Evolutionary conservation across 2,329 filamentous ascomycete genomes (phyloP).

Genomic region (Scytalidium sp.): DNA sequence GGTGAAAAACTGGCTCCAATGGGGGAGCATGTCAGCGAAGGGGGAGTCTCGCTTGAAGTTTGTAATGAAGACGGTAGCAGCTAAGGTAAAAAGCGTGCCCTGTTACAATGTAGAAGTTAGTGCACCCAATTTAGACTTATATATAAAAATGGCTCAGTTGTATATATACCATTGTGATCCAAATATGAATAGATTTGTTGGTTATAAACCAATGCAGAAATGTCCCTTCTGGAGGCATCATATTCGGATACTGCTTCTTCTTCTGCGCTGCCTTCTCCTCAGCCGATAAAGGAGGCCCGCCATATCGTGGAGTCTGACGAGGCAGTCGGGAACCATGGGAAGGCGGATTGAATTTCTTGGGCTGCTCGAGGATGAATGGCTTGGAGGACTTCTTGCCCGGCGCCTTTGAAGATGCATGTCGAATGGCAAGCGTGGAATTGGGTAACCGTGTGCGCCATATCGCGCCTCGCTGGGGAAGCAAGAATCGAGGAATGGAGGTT

Average conservation of each 20-base stretch:
- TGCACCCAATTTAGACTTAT: neutral
- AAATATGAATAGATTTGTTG: slow-evolving; percentile 71
- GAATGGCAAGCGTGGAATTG: slow-evolving; percentile 25
- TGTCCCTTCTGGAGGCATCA: slow-evolving; percentile 81
- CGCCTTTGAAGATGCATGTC: slow-evolving; percentile 31
- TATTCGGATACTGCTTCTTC: slow-evolving; percentile 76
- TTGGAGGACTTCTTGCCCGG: slow-evolving; percentile 34
- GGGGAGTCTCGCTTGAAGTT: slow-evolving; percentile 80
- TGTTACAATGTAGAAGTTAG: slow-evolving; percentile 7
- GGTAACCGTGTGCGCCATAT: slow-evolving; percentile 44
- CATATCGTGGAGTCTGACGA: slow-evolving; percentile 59
- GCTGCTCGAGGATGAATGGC: slow-evolving; percentile 76
- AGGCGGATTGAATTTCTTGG: slow-evolving; percentile 85
- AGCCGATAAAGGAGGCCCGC: slow-evolving; percentile 64
- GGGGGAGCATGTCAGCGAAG: slow-evolving; percentile 75
- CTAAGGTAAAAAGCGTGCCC: slow-evolving; percentile 47
- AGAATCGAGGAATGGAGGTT: slow-evolving; percentile 61
- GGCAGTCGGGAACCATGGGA: slow-evolving; percentile 76
- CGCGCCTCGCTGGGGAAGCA: slow-evolving; percentile 59
- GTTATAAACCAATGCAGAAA: slow-evolving; percentile 84
- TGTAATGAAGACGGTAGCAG: slow-evolving; percentile 68
- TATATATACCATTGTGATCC: slow-evolving; percentile 77
- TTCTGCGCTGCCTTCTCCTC: slow-evolving; percentile 65
- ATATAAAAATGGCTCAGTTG: neutral
- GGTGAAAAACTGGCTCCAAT: slow-evolving; percentile 62